phyloP scores from a whole-genome alignment of 129 eudicot genomes.

The Saposhnikovia divaricata region DNA sequence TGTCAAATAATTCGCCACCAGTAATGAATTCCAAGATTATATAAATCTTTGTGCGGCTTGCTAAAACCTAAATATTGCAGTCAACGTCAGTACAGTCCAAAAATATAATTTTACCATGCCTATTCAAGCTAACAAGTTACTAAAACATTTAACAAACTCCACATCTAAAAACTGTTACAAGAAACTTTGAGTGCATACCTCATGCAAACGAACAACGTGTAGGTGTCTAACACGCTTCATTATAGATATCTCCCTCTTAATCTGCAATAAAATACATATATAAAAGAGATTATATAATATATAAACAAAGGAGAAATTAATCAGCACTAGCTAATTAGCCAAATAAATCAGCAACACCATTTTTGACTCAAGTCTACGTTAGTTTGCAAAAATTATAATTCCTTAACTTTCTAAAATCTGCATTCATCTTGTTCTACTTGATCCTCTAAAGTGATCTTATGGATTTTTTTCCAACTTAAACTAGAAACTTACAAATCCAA shows the following conservation, averaged over 20 bases:
- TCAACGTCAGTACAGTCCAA: conserved; percentile 6
- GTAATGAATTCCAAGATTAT: conserved; percentile 93
- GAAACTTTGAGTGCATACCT: conserved; percentile 40
- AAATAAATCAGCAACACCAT: not conserved
- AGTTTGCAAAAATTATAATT: not conserved
- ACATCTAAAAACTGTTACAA: conserved; percentile 13
- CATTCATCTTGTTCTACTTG: not conserved
- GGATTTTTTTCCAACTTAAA: not conserved
- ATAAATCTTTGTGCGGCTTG: conserved; percentile 95
- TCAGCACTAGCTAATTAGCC: not conserved
- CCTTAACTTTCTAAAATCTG: not conserved
- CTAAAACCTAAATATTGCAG: conserved; percentile 53
- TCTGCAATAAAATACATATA: conserved; percentile 37
- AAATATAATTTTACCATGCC: conserved; percentile 2
- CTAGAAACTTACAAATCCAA: not conserved
- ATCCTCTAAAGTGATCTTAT: not conserved
- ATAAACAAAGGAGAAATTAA: not conserved
- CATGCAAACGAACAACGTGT: conserved; percentile 91
- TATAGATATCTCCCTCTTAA: conserved; percentile 90
- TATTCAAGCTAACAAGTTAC: conserved; percentile 5
- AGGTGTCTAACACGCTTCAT: conserved; percentile 99
- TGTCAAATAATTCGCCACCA: conserved; percentile 97
- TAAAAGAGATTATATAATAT: not conserved
- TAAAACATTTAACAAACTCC: conserved; percentile 2
- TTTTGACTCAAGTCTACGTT: not conserved